phyloP scores from a whole-genome alignment of 208 protist genomes.

The Wallacemonas sp. region DNA sequence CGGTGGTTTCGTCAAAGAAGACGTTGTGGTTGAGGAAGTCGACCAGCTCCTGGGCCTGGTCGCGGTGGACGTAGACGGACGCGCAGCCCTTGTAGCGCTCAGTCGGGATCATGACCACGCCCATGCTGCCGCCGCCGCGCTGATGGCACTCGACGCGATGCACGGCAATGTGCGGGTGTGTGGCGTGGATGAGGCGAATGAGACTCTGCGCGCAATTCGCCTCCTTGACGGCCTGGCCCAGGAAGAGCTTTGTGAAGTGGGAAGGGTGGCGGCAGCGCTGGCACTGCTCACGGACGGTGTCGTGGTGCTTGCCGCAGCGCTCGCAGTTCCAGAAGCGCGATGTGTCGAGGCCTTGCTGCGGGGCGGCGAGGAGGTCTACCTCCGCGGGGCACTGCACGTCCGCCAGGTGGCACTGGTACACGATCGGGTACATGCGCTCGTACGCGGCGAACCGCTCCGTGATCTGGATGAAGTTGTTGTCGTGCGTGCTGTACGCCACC shows the following conservation, averaged over 20 bases:
- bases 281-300: slow-evolving; percentile 62
- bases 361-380: slow-evolving; percentile 36
- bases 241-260: slow-evolving; percentile 57
- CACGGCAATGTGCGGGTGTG: slow-evolving; percentile 46
- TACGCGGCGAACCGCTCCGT: slow-evolving; percentile 59
- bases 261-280: slow-evolving; percentile 44
- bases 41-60: slow-evolving; percentile 38
- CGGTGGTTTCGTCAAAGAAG: slow-evolving; percentile 55
- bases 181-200: slow-evolving; percentile 56
- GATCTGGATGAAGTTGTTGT: slow-evolving; percentile 64
- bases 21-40: slow-evolving; percentile 58
- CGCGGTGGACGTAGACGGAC: slow-evolving; percentile 56
- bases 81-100: slow-evolving; percentile 53
- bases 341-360: slow-evolving; percentile 36
- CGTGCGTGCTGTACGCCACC: slow-evolving; percentile 48
- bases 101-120: slow-evolving; percentile 12
- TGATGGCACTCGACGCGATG: slow-evolving; percentile 60
- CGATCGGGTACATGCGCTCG: slow-evolving; percentile 55
- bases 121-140: neutral
- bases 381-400: slow-evolving; percentile 28
- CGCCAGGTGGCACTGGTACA: slow-evolving; percentile 50
- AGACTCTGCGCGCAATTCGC: slow-evolving; percentile 36
- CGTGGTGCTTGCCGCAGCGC: slow-evolving; percentile 49
- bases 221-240: slow-evolving; percentile 66
- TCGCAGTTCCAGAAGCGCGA: slow-evolving; percentile 62